Evolutionary conservation across 768 basidiomycete genomes (phyloP).

Genomic region (Suillus sp.): DNA sequence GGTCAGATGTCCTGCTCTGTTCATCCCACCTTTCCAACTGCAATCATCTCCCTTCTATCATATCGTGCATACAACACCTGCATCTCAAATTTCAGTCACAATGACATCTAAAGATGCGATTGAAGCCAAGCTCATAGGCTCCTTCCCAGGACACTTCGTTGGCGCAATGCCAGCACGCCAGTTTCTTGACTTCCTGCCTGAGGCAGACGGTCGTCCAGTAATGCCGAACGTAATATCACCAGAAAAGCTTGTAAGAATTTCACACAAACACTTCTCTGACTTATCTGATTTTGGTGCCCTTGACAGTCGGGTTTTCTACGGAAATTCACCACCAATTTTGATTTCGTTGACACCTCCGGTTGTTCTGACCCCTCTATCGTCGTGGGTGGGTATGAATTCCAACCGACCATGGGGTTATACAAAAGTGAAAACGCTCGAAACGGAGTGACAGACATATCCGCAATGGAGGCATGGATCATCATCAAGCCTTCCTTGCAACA

Average conservation of each 20-base stretch:
- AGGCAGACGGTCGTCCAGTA: background rate
- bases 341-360: background rate
- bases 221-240: background rate
- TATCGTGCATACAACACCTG: background rate
- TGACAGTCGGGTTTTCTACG: background rate
- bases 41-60: background rate
- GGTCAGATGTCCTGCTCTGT: background rate
- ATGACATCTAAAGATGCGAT: background rate
- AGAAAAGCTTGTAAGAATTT: background rate
- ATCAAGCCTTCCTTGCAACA: background rate
- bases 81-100: background rate
- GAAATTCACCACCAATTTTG: constrained; percentile 2
- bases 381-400: background rate
- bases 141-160: background rate
- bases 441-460: constrained; percentile 1
- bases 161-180: background rate
- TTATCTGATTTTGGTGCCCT: background rate
- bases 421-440: background rate
- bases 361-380: background rate
- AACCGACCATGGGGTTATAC: background rate
- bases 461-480: constrained; percentile 4
- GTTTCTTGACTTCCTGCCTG: background rate
- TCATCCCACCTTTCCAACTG: background rate
- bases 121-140: background rate
- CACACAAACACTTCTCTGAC: background rate